These are phyloP conservation scores for Zoysia matrella DNA, from an alignment of 202 grass and related monocot genomes.

Conservation along the genomic window DNA sequence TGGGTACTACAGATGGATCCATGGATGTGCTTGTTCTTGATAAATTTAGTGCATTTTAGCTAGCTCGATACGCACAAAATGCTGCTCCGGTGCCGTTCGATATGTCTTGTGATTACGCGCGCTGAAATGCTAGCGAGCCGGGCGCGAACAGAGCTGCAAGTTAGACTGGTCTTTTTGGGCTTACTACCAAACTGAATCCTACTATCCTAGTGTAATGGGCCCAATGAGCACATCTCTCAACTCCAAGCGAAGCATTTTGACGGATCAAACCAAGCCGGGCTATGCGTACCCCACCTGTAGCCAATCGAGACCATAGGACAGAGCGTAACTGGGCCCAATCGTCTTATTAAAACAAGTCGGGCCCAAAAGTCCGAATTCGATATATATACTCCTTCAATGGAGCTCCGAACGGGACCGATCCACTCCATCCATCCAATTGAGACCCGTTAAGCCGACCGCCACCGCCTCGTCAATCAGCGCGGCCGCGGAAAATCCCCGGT, in stretches of 20 bases:
- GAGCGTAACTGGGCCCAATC: background rate
- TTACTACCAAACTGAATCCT: background rate
- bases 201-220: background rate
- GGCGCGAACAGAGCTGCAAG: background rate
- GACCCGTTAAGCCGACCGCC: constrained; percentile 42
- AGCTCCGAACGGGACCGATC: background rate
- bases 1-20: background rate
- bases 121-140: background rate
- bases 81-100: background rate
- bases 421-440: background rate
- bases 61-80: background rate
- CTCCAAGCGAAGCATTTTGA: too few relatives aligned
- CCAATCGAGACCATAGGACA: background rate
- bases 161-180: background rate
- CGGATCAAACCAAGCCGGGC: too few relatives aligned
- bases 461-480: constrained; percentile 40
- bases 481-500: constrained; percentile 24
- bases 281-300: too few relatives aligned
- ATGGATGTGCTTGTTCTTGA: background rate
- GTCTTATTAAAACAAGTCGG: background rate
- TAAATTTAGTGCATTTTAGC: background rate
- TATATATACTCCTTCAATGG: background rate
- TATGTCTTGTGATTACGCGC: background rate
- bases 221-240: background rate
- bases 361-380: background rate